Evolutionary conservation across 441 rosid species (phyloP).

Genomic region (Erodium moschatum): DNA sequence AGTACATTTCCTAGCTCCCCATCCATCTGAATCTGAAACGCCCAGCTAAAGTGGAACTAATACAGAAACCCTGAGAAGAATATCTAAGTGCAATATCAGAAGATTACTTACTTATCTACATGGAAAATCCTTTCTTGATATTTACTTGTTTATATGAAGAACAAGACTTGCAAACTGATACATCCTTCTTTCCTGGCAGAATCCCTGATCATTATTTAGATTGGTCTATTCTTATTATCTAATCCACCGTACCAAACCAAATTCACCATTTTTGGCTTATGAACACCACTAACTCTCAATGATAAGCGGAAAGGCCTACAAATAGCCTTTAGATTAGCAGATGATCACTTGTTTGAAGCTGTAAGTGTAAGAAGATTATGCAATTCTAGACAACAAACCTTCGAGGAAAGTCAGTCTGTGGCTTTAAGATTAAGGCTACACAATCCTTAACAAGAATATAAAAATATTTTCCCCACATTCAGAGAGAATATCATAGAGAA

Average conservation of each 20-base stretch:
- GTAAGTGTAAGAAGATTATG: background rate
- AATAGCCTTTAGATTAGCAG: background rate
- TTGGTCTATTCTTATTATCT: background rate
- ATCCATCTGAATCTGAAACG: too few relatives aligned
- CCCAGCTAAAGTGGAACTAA: background rate
- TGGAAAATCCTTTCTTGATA: background rate
- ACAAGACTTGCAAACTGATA: background rate
- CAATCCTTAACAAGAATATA: constrained; percentile 23
- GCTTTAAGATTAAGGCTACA: constrained; percentile 15
- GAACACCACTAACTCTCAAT: background rate
- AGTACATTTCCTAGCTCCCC: background rate
- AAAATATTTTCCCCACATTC: constrained; percentile 20
- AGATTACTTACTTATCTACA: background rate
- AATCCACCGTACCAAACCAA: background rate
- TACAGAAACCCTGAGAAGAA: background rate
- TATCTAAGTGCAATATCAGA: background rate
- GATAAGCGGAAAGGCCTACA: background rate
- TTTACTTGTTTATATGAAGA: background rate
- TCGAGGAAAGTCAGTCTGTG: constrained; percentile 3
- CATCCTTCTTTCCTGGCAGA: background rate
- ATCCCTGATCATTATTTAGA: background rate
- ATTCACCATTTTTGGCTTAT: constrained; percentile 3
- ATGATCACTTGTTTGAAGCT: constrained; percentile 12
- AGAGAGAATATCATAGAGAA: constrained; percentile 24
- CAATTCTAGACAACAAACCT: constrained; percentile 1